Conservation (phyloP, 805 yeast genomes). For the Lachancea dasiensis region DNA sequence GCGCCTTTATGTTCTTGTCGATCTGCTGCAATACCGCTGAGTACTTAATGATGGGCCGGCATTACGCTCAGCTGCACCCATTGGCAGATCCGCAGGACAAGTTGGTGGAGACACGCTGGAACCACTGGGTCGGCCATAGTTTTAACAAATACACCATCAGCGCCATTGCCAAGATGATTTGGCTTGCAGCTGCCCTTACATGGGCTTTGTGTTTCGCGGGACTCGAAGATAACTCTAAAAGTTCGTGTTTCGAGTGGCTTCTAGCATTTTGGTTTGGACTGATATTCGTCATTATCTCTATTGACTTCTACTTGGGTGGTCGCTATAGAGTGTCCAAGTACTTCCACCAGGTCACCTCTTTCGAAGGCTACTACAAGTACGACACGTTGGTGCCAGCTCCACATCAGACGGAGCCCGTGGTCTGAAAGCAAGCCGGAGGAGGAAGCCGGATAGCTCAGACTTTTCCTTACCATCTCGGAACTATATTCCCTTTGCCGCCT, state of each 20-base stretch:
- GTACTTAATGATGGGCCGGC: slow-evolving; percentile 42
- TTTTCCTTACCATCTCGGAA: too few relatives aligned
- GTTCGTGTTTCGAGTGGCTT: slow-evolving; percentile 79
- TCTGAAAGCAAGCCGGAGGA: not conserved
- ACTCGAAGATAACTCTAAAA: slow-evolving; percentile 38
- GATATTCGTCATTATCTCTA: slow-evolving; percentile 53
- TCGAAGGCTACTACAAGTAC: slow-evolving; percentile 27
- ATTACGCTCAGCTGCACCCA: slow-evolving; percentile 37
- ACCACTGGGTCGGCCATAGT: slow-evolving; percentile 31
- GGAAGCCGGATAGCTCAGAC: too few relatives aligned
- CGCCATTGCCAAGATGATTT: slow-evolving; percentile 48
- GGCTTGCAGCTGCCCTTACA: slow-evolving; percentile 61
- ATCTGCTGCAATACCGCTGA: slow-evolving; percentile 40
- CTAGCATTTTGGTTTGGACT: slow-evolving; percentile 81
- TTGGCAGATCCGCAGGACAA: slow-evolving; percentile 16
- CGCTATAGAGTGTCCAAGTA: slow-evolving; percentile 28
- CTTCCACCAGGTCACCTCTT: slow-evolving; percentile 26
- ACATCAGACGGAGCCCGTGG: not conserved
- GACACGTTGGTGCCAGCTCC: slow-evolving; percentile 14
- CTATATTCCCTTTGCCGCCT: too few relatives aligned
- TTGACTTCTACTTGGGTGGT: slow-evolving; percentile 66
- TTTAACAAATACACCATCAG: slow-evolving; percentile 45
- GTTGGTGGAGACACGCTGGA: slow-evolving; percentile 17
- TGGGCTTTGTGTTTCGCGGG: slow-evolving; percentile 68
- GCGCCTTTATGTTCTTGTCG: slow-evolving; percentile 56